Evolutionary conservation across 2,329 filamentous ascomycete species (phyloP).

Genomic region (Corinectria fuckeliana): DNA sequence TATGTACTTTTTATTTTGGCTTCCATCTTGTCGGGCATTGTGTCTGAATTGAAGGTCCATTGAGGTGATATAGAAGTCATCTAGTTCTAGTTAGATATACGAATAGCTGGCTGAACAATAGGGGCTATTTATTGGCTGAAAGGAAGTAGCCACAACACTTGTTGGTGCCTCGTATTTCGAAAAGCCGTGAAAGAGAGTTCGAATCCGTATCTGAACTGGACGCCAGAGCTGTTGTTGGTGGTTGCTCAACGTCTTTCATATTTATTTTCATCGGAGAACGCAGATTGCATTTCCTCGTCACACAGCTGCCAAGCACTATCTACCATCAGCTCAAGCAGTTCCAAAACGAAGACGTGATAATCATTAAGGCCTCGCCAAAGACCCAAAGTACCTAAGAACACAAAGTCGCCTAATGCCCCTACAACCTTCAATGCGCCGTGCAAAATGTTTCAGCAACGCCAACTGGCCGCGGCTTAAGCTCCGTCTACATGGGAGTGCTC

Average conservation of each 20-base stretch:
- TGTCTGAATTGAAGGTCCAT: too few relatives aligned
- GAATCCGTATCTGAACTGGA: too few relatives aligned
- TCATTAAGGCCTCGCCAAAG: constrained; percentile 14
- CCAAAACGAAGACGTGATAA: constrained; percentile 8
- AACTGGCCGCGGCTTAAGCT: constrained; percentile 24
- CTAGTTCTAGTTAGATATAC: too few relatives aligned
- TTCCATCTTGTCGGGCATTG: not conserved
- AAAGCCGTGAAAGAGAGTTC: too few relatives aligned
- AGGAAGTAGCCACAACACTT: too few relatives aligned
- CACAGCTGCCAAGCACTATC: not conserved
- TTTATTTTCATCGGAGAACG: too few relatives aligned
- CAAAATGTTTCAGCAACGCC: constrained; percentile 33
- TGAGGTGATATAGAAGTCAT: not conserved
- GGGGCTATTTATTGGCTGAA: too few relatives aligned
- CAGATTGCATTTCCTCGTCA: too few relatives aligned
- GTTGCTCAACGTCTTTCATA: too few relatives aligned
- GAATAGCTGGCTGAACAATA: too few relatives aligned
- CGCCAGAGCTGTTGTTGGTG: too few relatives aligned
- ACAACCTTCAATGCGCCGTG: constrained; percentile 25
- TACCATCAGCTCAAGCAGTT: not conserved
- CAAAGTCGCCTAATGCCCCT: constrained; percentile 12
- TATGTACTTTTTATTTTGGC: not conserved
- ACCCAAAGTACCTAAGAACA: constrained; percentile 1
- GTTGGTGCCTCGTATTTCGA: too few relatives aligned
- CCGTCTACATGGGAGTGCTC: constrained; percentile 35